Evolutionary conservation across 306 rosid species (phyloP).

Genomic region (Rosa persica): DNA sequence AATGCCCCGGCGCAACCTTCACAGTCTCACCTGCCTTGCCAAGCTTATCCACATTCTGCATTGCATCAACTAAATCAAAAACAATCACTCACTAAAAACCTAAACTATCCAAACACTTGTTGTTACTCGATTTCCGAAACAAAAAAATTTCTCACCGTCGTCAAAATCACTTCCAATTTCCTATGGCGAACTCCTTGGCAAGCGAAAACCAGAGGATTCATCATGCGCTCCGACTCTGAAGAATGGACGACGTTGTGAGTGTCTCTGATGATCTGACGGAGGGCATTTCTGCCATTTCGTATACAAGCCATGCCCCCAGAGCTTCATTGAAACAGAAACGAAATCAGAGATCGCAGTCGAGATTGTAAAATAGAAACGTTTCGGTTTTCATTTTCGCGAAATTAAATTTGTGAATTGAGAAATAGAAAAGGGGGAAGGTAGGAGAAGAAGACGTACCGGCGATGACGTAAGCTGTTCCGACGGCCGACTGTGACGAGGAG

Average conservation of each 20-base stretch:
- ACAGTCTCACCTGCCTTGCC: slow-evolving; percentile 86
- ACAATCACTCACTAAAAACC: background rate
- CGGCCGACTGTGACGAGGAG: background rate
- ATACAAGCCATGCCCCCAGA: slow-evolving; percentile 44
- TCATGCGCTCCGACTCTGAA: slow-evolving; percentile 39
- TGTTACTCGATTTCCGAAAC: background rate
- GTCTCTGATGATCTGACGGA: slow-evolving; percentile 51
- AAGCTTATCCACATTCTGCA: slow-evolving; percentile 68
- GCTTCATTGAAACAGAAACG: background rate
- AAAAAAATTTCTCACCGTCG: slow-evolving; percentile 45
- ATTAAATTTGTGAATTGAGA: background rate
- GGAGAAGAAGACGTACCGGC: background rate
- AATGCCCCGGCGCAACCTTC: slow-evolving; percentile 89
- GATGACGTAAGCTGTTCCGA: background rate
- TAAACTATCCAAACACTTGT: background rate
- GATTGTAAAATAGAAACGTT: background rate
- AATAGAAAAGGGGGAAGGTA: background rate
- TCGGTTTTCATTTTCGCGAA: background rate
- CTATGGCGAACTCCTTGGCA: slow-evolving; percentile 75
- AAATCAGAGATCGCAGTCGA: background rate
- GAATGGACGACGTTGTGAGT: slow-evolving; percentile 19
- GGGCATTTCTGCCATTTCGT: slow-evolving; percentile 58
- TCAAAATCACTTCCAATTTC: slow-evolving; percentile 78
- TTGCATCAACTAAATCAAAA: slow-evolving; percentile 12
- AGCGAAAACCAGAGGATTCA: slow-evolving; percentile 59